Conservation (phyloP, 179 eudicot species). For the Camellia oleifera region DNA sequence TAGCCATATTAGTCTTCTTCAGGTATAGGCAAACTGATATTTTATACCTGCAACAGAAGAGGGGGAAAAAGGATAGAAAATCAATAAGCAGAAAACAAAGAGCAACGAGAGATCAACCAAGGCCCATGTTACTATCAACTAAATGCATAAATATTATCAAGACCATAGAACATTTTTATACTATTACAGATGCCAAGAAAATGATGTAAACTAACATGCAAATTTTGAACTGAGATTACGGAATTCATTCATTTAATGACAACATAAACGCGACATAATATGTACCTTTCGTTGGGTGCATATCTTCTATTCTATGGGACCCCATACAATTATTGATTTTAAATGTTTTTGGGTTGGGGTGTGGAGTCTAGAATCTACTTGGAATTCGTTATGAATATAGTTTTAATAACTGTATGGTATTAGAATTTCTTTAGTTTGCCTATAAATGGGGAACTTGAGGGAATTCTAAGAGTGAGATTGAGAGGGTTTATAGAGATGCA, state of each 20-base stretch:
- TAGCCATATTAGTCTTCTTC: conserved; percentile 42
- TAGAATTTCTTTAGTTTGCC: too few relatives aligned
- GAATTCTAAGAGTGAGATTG: too few relatives aligned
- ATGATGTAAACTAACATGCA: not conserved
- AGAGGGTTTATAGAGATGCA: too few relatives aligned
- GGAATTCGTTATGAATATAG: too few relatives aligned
- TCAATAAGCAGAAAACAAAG: not conserved
- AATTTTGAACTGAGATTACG: not conserved
- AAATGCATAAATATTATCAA: not conserved
- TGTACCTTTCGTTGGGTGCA: too few relatives aligned
- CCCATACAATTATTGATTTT: too few relatives aligned
- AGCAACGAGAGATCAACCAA: not conserved
- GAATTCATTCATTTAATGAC: not conserved
- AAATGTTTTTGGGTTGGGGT: too few relatives aligned
- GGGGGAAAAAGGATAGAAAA: not conserved
- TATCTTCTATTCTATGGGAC: too few relatives aligned
- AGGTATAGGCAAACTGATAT: not conserved
- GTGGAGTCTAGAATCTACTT: too few relatives aligned
- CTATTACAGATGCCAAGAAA: not conserved
- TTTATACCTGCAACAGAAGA: not conserved
- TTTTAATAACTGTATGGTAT: too few relatives aligned
- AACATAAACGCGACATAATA: too few relatives aligned
- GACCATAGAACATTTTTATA: not conserved
- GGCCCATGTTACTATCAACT: not conserved
- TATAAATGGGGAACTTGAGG: too few relatives aligned